A percentile compares a stretch with the other conserved stretches of the same genome.
These are phyloP conservation scores for Globisporangium viniferum DNA, from an alignment of 352 stramenopile genomes.

Conservation along the genomic window DNA sequence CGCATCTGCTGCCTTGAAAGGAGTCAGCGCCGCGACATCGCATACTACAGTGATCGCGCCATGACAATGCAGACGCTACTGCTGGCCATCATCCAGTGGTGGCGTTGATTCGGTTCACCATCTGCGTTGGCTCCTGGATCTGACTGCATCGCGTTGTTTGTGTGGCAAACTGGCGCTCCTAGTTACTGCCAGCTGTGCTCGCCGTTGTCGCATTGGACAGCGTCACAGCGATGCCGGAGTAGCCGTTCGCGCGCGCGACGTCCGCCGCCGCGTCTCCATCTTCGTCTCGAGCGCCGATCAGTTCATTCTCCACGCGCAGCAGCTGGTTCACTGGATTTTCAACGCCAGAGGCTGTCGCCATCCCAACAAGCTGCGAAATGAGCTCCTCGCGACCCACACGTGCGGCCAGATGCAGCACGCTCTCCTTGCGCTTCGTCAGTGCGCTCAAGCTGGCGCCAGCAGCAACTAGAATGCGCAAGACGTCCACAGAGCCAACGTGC, in stretches of 20 bases:
- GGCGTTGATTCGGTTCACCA: background rate
- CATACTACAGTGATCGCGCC: background rate
- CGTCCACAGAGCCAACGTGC: constrained; percentile 31
- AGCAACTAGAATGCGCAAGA: constrained; percentile 23
- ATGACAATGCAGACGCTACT: background rate
- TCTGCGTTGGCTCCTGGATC: background rate
- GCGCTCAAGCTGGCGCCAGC: constrained; percentile 18
- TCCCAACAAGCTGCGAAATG: constrained; percentile 20
- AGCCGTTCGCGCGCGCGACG: constrained; percentile 2
- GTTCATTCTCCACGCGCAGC: background rate
- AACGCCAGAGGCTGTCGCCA: background rate
- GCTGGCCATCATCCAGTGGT: too few relatives aligned
- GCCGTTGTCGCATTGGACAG: background rate
- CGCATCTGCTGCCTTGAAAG: background rate
- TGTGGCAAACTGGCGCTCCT: background rate
- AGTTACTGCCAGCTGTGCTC: background rate
- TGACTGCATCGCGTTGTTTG: background rate
- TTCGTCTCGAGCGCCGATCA: background rate
- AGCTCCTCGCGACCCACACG: constrained; percentile 25
- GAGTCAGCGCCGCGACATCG: background rate
- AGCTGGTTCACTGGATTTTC: background rate
- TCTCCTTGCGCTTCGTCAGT: constrained; percentile 27
- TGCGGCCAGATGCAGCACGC: constrained; percentile 35
- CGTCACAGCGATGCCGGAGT: background rate
- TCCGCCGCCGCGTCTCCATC: constrained; percentile 11